phyloP scores from a whole-genome alignment of 345 rosid species.

The Lepidium didymum region DNA sequence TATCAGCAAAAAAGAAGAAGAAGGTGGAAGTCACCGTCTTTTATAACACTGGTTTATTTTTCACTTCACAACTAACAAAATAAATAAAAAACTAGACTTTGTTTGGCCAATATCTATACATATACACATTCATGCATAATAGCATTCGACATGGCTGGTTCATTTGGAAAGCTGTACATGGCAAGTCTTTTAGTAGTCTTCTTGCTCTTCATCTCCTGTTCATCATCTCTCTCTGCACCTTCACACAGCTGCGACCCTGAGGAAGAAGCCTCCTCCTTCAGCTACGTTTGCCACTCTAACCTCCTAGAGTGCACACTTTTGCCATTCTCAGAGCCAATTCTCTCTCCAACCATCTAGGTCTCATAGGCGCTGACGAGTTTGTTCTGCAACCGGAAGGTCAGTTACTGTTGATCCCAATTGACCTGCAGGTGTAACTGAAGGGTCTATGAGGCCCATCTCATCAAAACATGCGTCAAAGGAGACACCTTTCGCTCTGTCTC shows the following conservation, averaged over 20 bases:
- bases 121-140: neutral
- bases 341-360: constrained; percentile 48
- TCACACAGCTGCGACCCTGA: constrained; percentile 50
- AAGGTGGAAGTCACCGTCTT: too few species aligned
- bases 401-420: constrained; percentile 51
- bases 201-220: constrained; percentile 31
- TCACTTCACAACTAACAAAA: too few species aligned
- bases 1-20: too few species aligned
- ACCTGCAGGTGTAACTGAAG: constrained; percentile 53
- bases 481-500: constrained; percentile 57
- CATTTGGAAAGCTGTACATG: constrained; percentile 29
- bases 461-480: constrained; percentile 43
- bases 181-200: constrained; percentile 17
- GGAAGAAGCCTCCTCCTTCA: constrained; percentile 34
- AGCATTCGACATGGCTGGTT: constrained; percentile 35
- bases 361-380: constrained; percentile 43
- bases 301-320: constrained; percentile 43
- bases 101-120: neutral
- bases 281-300: constrained; percentile 39
- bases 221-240: constrained; percentile 25
- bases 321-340: constrained; percentile 50
- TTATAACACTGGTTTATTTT: too few species aligned
- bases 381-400: constrained; percentile 35
- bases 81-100: too few species aligned
- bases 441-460: constrained; percentile 46